A percentile compares a stretch with the other conserved stretches of the same genome.
These are phyloP conservation scores for Nigrospora oryzae DNA, from an alignment of 2,329 filamentous ascomycete species.

Conservation along the genomic window DNA sequence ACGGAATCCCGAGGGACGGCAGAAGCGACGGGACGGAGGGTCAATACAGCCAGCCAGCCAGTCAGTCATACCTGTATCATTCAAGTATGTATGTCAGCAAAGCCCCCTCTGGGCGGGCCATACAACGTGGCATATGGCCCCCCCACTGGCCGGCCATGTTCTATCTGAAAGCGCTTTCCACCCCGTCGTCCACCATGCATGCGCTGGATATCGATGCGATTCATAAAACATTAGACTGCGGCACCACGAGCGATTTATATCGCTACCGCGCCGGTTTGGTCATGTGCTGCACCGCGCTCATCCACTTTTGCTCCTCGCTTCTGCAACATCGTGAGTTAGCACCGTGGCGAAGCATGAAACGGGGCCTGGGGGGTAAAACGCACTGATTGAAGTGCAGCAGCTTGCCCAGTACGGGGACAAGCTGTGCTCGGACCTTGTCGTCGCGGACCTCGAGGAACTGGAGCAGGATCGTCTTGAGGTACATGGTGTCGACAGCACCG, in stretches of 20 bases:
- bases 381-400: conserved; percentile 70
- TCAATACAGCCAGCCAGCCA: no score
- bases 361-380: conserved; percentile 22
- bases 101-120: no score
- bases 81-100: no score
- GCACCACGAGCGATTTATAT: background rate
- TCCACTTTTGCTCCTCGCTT: conserved; percentile 78
- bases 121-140: no score
- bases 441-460: conserved; percentile 79
- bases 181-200: no score
- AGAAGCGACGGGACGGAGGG: no score
- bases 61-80: no score
- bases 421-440: conserved; percentile 63
- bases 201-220: no score
- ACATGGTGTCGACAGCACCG: conserved; percentile 41
- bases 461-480: conserved; percentile 72
- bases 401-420: conserved; percentile 71
- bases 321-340: conserved; percentile 16
- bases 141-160: no score
- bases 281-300: conserved; percentile 53
- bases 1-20: no score
- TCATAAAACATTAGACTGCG: no score
- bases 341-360: background rate
- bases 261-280: background rate
- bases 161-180: no score